Evolutionary conservation across 2,329 filamentous ascomycete genomes (phyloP), one percentile per base, ranked within the genome.

Genomic region (Sclerotinia sclerotiorum): DNA sequence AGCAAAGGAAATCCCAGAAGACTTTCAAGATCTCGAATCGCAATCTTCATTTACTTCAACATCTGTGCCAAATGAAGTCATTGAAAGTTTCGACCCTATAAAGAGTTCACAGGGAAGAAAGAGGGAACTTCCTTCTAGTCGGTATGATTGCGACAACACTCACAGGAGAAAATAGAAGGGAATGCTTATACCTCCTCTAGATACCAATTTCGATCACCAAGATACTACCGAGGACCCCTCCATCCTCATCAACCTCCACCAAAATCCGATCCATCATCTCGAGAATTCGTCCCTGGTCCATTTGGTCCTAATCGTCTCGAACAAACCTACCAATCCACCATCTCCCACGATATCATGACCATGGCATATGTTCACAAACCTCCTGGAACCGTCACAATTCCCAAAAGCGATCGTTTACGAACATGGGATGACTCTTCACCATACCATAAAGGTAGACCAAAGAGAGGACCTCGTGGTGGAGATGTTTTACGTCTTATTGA

Each of bases 191-290:
- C 49, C 58, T 32, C 48, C 42, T 70, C 39, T 71, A 97, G 94
- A 85, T 99, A 98, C 82, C 92, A 97, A 81, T 98, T 91, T 80
- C 93, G 94, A 72, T 90, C 94, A 63, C 95, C 95, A 72, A 95
- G 94, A 82, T 99, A 94, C 85, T 89, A 97, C 80, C 92, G 94
- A 76, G 95, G 95, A 68, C 94, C 94, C 72, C 85, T 98, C 32
- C 94, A 98, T 79, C 95, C 95, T 63, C 88, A 97, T 76, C 93
- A 97, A 82, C 91, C 93, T 69, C 94, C 93, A n/a, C 85, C 88
- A 51, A 86, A 89, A 64, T 95, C 94, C 71, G 92, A 97, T 76
- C 94, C 94, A 0, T 86, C 90, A 39, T 97, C 95, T 69, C 90
- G 95, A 77, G 85, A 93, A 77, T 99, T 95, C 79, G 84, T 91